phyloP scores from a whole-genome alignment of 2,329 filamentous ascomycete genomes.

The Cladosporium sp. region DNA sequence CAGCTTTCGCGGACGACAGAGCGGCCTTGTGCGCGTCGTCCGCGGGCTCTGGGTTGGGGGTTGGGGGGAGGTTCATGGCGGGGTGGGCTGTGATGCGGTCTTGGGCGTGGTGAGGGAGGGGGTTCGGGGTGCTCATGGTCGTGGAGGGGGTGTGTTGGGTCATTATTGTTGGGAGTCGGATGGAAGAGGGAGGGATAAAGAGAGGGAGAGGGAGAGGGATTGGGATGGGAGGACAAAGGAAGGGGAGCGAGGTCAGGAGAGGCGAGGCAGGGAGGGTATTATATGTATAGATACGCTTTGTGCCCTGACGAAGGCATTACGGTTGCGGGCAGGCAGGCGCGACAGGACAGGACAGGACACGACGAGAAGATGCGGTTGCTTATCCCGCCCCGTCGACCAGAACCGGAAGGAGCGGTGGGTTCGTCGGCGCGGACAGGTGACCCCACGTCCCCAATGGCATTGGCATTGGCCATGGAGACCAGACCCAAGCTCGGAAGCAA shows the following conservation, averaged over 20 bases:
- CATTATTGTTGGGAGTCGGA: neutral
- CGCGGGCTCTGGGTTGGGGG: conserved; percentile 2
- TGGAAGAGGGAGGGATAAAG: neutral
- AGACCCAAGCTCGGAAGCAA: too few species aligned
- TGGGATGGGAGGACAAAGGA: neutral
- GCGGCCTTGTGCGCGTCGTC: neutral
- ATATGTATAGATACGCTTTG: neutral
- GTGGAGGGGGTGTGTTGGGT: neutral
- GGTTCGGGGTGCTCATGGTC: neutral
- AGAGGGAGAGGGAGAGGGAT: neutral
- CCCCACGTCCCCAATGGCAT: neutral
- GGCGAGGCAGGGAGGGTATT: neutral
- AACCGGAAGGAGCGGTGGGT: too few species aligned
- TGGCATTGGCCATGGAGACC: neutral
- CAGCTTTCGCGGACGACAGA: neutral
- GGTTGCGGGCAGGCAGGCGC: neutral
- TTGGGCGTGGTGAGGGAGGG: conserved; percentile 4
- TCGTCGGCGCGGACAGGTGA: neutral
- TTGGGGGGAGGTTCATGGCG: conserved; percentile 2
- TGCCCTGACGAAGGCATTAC: neutral
- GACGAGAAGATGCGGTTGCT: too few species aligned
- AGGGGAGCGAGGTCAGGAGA: neutral
- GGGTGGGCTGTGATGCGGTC: conserved; percentile 4
- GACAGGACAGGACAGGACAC: too few species aligned
- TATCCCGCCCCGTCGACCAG: too few species aligned